A percentile compares a stretch with the other conserved stretches of the same genome.
Conservation (phyloP, 2,329 filamentous ascomycete species). For the Lasiodiplodia theobromae region DNA sequence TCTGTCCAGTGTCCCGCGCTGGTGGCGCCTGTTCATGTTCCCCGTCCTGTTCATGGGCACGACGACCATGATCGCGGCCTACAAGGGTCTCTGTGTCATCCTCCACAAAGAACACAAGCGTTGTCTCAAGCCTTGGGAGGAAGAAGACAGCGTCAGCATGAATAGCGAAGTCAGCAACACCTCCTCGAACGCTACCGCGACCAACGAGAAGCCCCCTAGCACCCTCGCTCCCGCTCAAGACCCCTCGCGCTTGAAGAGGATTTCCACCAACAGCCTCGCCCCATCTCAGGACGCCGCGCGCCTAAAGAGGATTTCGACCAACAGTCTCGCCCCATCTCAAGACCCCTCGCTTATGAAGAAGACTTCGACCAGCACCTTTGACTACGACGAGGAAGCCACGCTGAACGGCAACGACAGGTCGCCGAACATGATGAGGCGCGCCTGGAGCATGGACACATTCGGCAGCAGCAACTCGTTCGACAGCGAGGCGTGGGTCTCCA, state of each 20-base stretch:
- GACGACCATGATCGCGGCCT: constrained; percentile 73
- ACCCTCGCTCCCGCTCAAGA: neutral
- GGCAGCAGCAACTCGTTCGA: constrained; percentile 68
- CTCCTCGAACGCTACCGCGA: neutral
- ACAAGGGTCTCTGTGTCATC: constrained; percentile 82
- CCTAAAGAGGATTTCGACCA: neutral
- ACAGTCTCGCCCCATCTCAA: neutral
- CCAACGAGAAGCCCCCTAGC: neutral
- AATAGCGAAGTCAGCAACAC: constrained; percentile 21
- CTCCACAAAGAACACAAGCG: constrained; percentile 77
- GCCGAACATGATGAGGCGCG: constrained; percentile 12
- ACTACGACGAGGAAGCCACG: constrained; percentile 43
- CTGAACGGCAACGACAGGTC: constrained; percentile 6
- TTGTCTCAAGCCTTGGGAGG: constrained; percentile 77
- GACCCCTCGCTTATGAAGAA: neutral
- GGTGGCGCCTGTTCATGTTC: constrained; percentile 71
- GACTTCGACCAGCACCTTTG: constrained; percentile 43
- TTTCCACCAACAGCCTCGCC: neutral
- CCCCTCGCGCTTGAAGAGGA: neutral
- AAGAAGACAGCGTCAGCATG: constrained; percentile 55
- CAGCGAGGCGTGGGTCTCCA: constrained; percentile 77
- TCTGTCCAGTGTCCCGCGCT: constrained; percentile 68
- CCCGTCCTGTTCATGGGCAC: constrained; percentile 73
- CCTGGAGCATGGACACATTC: constrained; percentile 46
- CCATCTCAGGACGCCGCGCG: too few relatives aligned